Evolutionary conservation across 169 alveolate genomes (phyloP).

Genomic region (Babesia sp.): DNA sequence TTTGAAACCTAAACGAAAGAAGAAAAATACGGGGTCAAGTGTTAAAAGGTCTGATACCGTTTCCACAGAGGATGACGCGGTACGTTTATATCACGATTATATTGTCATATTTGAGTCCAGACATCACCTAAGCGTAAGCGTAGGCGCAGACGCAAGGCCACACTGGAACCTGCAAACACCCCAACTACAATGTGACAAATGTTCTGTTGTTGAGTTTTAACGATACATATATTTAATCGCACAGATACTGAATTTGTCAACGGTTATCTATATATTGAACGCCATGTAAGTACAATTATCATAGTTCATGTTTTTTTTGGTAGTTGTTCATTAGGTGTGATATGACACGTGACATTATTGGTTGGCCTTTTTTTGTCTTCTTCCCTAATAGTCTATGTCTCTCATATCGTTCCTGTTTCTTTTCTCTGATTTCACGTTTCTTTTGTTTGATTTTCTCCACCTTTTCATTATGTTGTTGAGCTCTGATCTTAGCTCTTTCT

Average conservation of each 20-base stretch:
- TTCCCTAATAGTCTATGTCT: constrained; percentile 52
- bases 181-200: too few relatives aligned
- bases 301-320: constrained; percentile 13
- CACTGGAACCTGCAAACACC: background rate
- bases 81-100: background rate
- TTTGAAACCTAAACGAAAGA: constrained; percentile 33
- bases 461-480: constrained; percentile 34
- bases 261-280: too few relatives aligned
- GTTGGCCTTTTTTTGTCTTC: constrained; percentile 64
- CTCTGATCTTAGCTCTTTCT: constrained; percentile 12
- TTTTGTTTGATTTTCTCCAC: constrained; percentile 35
- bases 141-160: constrained; percentile 20
- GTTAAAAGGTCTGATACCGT: background rate
- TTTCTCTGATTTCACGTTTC: constrained; percentile 46
- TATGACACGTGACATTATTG: constrained; percentile 60
- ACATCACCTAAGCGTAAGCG: constrained; percentile 24
- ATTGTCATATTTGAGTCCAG: background rate
- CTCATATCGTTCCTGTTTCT: constrained; percentile 48
- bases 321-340: constrained; percentile 54
- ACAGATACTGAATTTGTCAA: background rate
- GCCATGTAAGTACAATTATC: background rate
- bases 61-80: background rate
- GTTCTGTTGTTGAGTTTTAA: too few relatives aligned
- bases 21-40: background rate
- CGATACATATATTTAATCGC: background rate